phyloP scores from a whole-genome alignment of 768 basidiomycete species.

The Rossbeevera mucosa region DNA sequence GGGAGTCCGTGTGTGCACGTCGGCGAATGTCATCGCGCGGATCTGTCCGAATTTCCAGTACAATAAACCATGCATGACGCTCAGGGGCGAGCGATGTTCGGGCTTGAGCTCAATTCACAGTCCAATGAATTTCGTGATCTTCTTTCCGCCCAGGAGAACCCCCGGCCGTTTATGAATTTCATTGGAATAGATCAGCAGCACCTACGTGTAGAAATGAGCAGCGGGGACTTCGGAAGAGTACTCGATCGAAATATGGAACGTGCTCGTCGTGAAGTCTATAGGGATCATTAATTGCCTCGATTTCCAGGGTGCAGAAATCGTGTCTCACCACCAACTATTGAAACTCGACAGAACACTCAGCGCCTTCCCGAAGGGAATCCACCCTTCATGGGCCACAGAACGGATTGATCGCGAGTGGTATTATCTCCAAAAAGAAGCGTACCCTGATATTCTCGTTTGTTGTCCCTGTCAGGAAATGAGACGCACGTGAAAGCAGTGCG shows the following conservation, averaged over 20 bases:
- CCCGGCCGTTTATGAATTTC: constrained; percentile 20
- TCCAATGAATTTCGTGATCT: constrained; percentile 4
- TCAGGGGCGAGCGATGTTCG: constrained; percentile 21
- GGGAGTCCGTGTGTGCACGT: constrained; percentile 32
- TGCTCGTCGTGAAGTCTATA: constrained; percentile 14
- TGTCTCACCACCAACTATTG: constrained; percentile 38
- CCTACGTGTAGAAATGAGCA: constrained; percentile 16
- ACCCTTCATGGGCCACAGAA: constrained; percentile 27
- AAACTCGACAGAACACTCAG: constrained; percentile 32
- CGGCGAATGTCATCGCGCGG: constrained; percentile 22
- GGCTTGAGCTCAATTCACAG: constrained; percentile 8
- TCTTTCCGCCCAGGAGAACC: constrained; percentile 31
- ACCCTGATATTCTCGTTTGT: constrained; percentile 31
- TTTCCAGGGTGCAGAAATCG: constrained; percentile 12
- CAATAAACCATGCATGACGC: constrained; percentile 22
- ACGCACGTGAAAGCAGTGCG: constrained; percentile 31
- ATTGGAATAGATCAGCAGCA: neutral
- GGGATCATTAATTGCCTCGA: constrained; percentile 16
- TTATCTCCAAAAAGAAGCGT: constrained; percentile 38
- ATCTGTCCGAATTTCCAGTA: constrained; percentile 26
- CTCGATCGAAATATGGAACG: constrained; percentile 40
- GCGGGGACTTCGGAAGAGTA: constrained; percentile 37
- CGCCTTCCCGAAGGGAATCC: constrained; percentile 34
- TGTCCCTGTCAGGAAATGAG: constrained; percentile 21
- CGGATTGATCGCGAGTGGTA: constrained; percentile 8